These are phyloP conservation scores for Coniochaeta sp. DNA, from an alignment of 2,329 filamentous ascomycete species.

Conservation along the genomic window DNA sequence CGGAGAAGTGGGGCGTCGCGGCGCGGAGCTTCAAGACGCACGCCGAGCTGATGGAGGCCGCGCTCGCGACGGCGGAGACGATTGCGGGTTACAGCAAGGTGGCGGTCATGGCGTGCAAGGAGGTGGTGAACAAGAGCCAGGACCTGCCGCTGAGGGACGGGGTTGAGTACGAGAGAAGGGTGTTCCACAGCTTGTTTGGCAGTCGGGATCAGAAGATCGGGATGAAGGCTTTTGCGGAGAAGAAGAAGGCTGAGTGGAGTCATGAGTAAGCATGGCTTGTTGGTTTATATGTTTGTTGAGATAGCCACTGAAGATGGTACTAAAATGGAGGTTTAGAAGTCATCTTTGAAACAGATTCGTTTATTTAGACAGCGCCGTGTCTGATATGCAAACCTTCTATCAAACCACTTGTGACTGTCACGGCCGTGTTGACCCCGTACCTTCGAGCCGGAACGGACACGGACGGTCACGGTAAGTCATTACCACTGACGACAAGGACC, in stretches of 20 bases:
- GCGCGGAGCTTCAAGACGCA: constrained; percentile 73
- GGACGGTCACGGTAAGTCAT: too few species aligned
- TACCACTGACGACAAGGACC: too few species aligned
- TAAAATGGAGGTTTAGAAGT: neutral
- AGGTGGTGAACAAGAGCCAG: constrained; percentile 99
- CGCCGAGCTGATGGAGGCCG: constrained; percentile 74
- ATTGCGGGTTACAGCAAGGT: constrained; percentile 84
- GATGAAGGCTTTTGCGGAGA: constrained; percentile 91
- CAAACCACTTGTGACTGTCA: too few species aligned
- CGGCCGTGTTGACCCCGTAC: too few species aligned
- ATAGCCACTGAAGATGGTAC: neutral
- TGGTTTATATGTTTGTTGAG: neutral
- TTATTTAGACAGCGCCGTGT: neutral
- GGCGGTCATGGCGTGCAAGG: constrained; percentile 85
- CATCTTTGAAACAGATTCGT: neutral
- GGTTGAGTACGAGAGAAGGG: constrained; percentile 85
- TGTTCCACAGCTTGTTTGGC: constrained; percentile 92
- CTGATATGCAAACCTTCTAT: neutral
- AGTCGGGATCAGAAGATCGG: constrained; percentile 96
- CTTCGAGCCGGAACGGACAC: too few species aligned
- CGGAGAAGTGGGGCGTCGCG: constrained; percentile 42
- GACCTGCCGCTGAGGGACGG: constrained; percentile 82
- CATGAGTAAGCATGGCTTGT: constrained; percentile 52
- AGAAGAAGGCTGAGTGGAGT: constrained; percentile 87
- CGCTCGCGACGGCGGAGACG: constrained; percentile 76